A percentile compares a stretch with the other conserved stretches of the same genome.
These are phyloP conservation scores for Geotrichum klebahnii DNA, from an alignment of 1,139 yeast genomes.

Conservation along the genomic window DNA sequence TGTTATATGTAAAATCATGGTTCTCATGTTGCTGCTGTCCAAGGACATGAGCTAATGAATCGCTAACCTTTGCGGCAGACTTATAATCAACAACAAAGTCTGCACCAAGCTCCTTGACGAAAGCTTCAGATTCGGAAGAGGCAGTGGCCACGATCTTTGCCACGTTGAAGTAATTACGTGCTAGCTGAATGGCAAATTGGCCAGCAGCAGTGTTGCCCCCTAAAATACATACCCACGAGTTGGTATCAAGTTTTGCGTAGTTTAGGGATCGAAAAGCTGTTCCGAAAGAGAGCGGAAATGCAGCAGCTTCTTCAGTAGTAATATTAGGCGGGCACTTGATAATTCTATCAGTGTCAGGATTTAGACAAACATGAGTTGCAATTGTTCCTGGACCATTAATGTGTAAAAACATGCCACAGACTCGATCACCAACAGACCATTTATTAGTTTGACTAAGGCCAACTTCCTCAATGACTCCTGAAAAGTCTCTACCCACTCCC, in stretches of 20 bases:
- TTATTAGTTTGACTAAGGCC: conserved; percentile 45
- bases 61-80: conserved; percentile 28
- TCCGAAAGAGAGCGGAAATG: conserved; percentile 55
- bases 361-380: conserved; percentile 49
- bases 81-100: conserved; percentile 52
- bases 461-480: conserved; percentile 59
- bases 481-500: conserved; percentile 66
- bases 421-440: conserved; percentile 58
- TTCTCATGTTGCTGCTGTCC: conserved; percentile 17
- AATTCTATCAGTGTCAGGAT: conserved; percentile 40
- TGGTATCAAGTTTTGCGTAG: conserved; percentile 34
- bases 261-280: conserved; percentile 51
- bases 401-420: conserved; percentile 52
- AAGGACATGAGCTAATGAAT: conserved; percentile 16
- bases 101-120: conserved; percentile 51
- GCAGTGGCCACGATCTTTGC: conserved; percentile 46
- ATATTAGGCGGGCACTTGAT: conserved; percentile 49
- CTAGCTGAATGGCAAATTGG: conserved; percentile 53
- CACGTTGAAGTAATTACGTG: conserved; percentile 45
- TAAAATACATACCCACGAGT: conserved; percentile 50
- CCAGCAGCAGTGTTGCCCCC: conserved; percentile 82
- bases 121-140: conserved; percentile 37
- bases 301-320: conserved; percentile 53
- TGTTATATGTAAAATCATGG: conserved; percentile 15
- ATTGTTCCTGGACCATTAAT: conserved; percentile 49